Evolutionary conservation across 495 filamentous ascomycete species (phyloP).

Genomic region (Hypoxylon fuscum): DNA sequence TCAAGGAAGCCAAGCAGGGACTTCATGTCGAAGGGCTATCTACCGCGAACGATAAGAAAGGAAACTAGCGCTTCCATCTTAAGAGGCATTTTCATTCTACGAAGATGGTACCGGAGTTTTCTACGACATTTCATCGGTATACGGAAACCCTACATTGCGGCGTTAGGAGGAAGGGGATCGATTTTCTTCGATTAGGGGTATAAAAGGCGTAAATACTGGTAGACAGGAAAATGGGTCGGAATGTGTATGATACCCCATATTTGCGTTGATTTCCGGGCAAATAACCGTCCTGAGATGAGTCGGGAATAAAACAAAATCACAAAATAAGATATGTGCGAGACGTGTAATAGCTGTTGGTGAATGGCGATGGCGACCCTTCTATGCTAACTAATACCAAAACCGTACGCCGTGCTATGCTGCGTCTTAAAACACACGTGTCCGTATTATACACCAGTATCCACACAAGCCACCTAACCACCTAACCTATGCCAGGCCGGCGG

Average conservation of each 20-base stretch:
- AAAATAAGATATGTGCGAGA: background rate
- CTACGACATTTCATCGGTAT: no score
- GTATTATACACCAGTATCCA: slow-evolving; percentile 22
- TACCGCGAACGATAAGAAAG: no score
- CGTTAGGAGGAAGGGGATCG: background rate
- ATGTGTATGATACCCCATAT: slow-evolving; percentile 14
- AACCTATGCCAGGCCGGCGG: slow-evolving; percentile 65
- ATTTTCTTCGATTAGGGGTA: background rate
- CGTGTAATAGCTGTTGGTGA: slow-evolving; percentile 5
- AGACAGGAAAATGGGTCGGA: no score
- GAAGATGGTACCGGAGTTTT: no score
- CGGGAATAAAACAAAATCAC: no score
- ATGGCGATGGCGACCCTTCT: slow-evolving; percentile 27
- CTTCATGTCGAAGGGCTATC: background rate
- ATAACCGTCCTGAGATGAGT: no score
- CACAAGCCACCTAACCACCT: background rate
- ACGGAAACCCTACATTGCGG: background rate
- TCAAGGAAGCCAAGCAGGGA: slow-evolving; percentile 17
- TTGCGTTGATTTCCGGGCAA: slow-evolving; percentile 6
- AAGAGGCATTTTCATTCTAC: no score
- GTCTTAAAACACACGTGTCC: background rate
- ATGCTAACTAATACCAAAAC: slow-evolving; percentile 6
- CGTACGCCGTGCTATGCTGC: slow-evolving; percentile 29
- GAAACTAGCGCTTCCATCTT: no score
- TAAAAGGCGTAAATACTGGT: background rate